These are phyloP conservation scores for Panellus pusillus DNA, from an alignment of 768 basidiomycete species.

Conservation along the genomic window DNA sequence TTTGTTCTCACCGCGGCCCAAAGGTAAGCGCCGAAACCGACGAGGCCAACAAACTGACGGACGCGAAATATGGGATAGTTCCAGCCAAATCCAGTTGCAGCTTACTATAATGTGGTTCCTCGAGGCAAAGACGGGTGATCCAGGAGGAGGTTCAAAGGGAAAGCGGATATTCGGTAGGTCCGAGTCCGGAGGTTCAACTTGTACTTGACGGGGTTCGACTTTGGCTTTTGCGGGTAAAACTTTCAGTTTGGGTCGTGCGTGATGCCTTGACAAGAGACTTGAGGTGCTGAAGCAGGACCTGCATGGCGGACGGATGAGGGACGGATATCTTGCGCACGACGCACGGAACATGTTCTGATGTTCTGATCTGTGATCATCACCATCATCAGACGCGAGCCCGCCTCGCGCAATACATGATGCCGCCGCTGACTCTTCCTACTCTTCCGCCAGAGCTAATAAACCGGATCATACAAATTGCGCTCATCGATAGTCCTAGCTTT, in stretches of 20 bases:
- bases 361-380: too few relatives aligned
- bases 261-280: background rate
- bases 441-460: too few relatives aligned
- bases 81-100: background rate
- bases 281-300: conserved; percentile 9
- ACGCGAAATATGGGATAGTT: background rate
- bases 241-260: background rate
- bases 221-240: background rate
- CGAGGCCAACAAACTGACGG: conserved; percentile 6
- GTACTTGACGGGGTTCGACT: too few relatives aligned
- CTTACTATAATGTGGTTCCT: conserved; percentile 11
- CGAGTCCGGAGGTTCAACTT: too few relatives aligned
- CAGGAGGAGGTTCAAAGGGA: background rate
- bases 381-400: too few relatives aligned
- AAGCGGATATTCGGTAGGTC: background rate
- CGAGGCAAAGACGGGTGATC: background rate
- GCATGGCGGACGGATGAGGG: background rate
- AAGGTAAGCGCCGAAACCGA: background rate
- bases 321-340: too few relatives aligned
- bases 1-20: conserved; percentile 17
- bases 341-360: too few relatives aligned
- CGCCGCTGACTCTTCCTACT: too few relatives aligned
- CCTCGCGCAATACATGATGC: too few relatives aligned
- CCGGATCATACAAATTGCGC: too few relatives aligned
- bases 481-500: background rate